phyloP scores from a whole-genome alignment of 2,329 filamentous ascomycete species.

The Epichloe glyceriae region DNA sequence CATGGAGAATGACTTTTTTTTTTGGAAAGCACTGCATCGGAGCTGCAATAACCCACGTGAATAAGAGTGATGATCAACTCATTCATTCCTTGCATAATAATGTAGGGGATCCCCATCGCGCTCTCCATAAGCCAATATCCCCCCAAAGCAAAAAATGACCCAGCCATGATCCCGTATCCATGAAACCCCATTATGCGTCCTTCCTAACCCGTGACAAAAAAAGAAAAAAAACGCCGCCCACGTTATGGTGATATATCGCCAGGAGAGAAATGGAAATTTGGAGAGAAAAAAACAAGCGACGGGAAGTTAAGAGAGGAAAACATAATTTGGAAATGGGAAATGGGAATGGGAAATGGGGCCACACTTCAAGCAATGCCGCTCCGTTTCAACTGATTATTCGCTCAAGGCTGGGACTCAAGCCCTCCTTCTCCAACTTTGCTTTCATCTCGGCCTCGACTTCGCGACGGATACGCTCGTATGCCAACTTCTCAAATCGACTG shows the following conservation, averaged over 20 bases:
- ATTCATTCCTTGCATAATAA: too few species aligned
- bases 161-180: background rate
- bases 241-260: conserved; percentile 2
- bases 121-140: too few species aligned
- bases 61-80: too few species aligned
- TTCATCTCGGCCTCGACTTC: conserved; percentile 44
- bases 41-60: too few species aligned
- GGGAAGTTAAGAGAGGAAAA: background rate
- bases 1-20: too few species aligned
- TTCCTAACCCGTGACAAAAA: background rate
- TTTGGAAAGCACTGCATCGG: too few species aligned
- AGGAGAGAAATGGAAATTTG: background rate
- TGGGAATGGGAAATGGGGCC: background rate
- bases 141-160: background rate
- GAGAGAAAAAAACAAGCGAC: background rate
- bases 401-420: conserved; percentile 26
- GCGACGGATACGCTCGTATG: conserved; percentile 65
- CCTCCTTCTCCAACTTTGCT: conserved; percentile 32
- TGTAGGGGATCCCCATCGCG: too few species aligned
- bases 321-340: background rate
- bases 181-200: conserved; percentile 5
- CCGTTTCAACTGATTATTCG: conserved; percentile 34
- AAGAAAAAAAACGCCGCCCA: conserved; percentile 3
- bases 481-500: conserved; percentile 78
- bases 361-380: background rate